phyloP scores from a whole-genome alignment of 2,329 filamentous ascomycete genomes.

The Fusarium domesticum region DNA sequence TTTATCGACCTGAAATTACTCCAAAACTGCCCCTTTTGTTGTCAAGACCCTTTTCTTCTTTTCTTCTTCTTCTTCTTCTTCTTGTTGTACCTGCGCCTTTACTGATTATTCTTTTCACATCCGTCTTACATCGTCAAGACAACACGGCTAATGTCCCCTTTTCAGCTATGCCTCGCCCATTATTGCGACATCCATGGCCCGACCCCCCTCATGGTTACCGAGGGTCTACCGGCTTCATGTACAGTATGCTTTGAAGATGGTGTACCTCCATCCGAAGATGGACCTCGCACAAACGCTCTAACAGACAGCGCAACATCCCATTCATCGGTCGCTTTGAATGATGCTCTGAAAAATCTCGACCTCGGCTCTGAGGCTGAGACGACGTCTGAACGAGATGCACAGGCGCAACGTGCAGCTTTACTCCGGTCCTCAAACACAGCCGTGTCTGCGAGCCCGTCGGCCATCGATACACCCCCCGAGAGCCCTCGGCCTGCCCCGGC shows the following conservation, averaged over 20 bases:
- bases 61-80: conserved; percentile 8
- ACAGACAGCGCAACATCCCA: conserved; percentile 33
- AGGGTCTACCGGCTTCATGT: conserved; percentile 61
- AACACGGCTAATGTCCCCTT: conserved; percentile 32
- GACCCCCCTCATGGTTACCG: conserved; percentile 67
- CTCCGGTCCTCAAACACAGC: conserved; percentile 40
- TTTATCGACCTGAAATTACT: conserved; percentile 18
- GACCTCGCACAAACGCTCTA: conserved; percentile 42
- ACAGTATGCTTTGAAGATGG: conserved; percentile 53
- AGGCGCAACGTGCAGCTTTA: conserved; percentile 42
- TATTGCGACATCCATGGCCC: conserved; percentile 70
- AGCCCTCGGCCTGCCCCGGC: conserved; percentile 47
- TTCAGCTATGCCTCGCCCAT: conserved; percentile 66
- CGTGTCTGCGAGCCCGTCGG: conserved; percentile 37
- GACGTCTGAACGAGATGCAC: conserved; percentile 44
- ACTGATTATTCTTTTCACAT: conserved; percentile 1
- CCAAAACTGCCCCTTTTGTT: conserved; percentile 15
- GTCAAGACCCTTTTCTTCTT: conserved; percentile 12
- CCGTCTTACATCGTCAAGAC: conserved; percentile 15
- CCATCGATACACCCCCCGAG: conserved; percentile 56
- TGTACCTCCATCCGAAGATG: conserved; percentile 28
- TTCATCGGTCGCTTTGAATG: conserved; percentile 40
- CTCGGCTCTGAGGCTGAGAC: conserved; percentile 42
- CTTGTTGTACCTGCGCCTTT: conserved; percentile 1
- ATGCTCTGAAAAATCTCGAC: conserved; percentile 48